Conservation (phyloP, 83 land plant genomes). For the Picea mariana region DNA sequence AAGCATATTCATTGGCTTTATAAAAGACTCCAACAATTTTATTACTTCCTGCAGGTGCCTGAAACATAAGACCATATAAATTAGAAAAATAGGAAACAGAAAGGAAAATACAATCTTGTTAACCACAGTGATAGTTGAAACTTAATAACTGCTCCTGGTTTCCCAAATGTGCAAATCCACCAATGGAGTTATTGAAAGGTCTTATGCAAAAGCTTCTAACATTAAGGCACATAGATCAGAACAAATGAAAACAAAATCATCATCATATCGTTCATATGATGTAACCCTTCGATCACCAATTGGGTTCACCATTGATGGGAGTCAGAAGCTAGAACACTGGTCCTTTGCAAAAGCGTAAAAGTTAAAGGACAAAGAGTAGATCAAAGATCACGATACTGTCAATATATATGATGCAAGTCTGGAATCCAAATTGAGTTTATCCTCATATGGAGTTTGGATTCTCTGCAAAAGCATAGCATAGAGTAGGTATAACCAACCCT, state of each 20-base stretch:
- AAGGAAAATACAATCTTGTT: not conserved
- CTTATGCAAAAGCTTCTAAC: not conserved
- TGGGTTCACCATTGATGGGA: not conserved
- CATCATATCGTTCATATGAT: not conserved
- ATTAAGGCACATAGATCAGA: not conserved
- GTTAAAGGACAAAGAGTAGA: not conserved
- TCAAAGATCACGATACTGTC: not conserved
- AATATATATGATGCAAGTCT: not conserved
- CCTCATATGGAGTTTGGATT: no score
- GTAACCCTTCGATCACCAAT: not conserved
- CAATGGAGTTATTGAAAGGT: not conserved
- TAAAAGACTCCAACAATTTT: constrained; percentile 89
- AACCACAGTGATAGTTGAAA: no score
- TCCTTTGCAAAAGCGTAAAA: no score
- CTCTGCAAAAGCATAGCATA: no score
- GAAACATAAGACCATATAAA: not conserved
- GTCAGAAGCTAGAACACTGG: no score
- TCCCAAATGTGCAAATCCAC: not conserved
- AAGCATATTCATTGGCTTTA: constrained; percentile 78
- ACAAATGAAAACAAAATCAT: not conserved
- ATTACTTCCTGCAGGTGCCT: constrained; percentile 53
- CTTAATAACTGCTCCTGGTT: not conserved
- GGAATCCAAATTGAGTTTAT: not conserved
- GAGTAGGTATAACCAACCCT: no score
- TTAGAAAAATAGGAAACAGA: not conserved